Percentiles rank a stretch among this genome's conserved stretches.
Evolutionary conservation across 169 alveolate species (phyloP).

Genomic region (Eimeria necatrix): DNA sequence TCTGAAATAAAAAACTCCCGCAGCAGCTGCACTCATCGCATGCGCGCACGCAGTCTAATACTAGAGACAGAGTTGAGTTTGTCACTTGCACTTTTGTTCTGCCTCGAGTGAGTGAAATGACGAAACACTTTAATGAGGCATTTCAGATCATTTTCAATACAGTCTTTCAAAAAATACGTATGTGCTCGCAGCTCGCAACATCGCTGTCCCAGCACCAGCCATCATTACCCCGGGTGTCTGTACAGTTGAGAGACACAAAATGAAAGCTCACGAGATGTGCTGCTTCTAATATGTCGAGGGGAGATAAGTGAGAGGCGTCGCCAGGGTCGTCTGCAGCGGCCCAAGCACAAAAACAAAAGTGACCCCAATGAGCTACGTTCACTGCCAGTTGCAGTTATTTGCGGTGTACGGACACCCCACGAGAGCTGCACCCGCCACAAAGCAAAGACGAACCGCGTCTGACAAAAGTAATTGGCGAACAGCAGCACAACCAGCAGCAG

Average conservation of each 20-base stretch:
- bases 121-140: background rate
- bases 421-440: no score
- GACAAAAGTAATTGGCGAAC: background rate
- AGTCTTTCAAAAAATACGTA: no score
- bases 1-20: background rate
- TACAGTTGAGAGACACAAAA: background rate
- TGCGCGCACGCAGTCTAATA: no score
- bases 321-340: constrained; percentile 84
- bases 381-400: no score
- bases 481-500: no score
- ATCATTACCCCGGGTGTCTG: background rate
- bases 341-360: background rate
- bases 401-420: no score
- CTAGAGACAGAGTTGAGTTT: no score
- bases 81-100: background rate
- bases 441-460: background rate
- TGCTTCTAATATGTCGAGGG: constrained; percentile 85
- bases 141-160: no score
- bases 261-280: constrained; percentile 88
- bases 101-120: background rate
- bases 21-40: no score
- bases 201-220: no score
- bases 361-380: no score
- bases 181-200: no score
- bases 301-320: constrained; percentile 84